Evolutionary conservation across 768 basidiomycete species (phyloP).

Genomic region (Paxillus rubicundulus): DNA sequence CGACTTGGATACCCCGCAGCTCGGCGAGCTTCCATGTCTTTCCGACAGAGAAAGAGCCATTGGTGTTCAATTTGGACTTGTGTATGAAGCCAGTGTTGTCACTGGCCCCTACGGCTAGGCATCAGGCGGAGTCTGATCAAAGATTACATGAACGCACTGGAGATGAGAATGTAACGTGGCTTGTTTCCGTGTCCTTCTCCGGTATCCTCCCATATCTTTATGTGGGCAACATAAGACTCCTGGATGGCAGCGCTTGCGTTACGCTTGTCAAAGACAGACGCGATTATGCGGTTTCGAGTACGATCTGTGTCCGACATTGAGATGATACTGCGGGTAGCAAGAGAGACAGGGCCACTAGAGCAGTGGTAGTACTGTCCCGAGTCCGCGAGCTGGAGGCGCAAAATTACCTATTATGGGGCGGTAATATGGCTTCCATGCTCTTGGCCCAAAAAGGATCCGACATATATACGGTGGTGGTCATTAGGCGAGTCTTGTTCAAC

Average conservation of each 20-base stretch:
- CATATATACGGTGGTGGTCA: background rate
- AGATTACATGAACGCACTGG: constrained; percentile 58
- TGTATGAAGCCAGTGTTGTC: constrained; percentile 75
- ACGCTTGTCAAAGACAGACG: constrained; percentile 77
- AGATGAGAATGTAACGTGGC: constrained; percentile 86
- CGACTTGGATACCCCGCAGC: constrained; percentile 74
- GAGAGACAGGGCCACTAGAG: no score
- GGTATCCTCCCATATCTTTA: constrained; percentile 93
- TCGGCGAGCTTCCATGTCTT: constrained; percentile 93
- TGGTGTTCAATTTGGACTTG: constrained; percentile 95
- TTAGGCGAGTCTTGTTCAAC: constrained; percentile 8
- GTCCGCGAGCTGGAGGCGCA: no score
- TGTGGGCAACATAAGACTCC: constrained; percentile 81
- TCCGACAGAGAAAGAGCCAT: constrained; percentile 92
- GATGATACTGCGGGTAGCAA: background rate
- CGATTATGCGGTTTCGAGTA: constrained; percentile 68
- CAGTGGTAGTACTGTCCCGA: no score
- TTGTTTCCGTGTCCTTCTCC: constrained; percentile 73
- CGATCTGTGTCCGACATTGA: constrained; percentile 45
- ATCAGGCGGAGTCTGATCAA: background rate
- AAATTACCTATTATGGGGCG: background rate
- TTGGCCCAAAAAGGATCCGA: constrained; percentile 1
- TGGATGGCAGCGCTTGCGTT: constrained; percentile 61
- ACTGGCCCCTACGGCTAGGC: constrained; percentile 45
- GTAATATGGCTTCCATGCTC: background rate